Evolutionary conservation across 1,284 basidiomycete genomes (phyloP).

Genomic region (Jaminaea rosea): DNA sequence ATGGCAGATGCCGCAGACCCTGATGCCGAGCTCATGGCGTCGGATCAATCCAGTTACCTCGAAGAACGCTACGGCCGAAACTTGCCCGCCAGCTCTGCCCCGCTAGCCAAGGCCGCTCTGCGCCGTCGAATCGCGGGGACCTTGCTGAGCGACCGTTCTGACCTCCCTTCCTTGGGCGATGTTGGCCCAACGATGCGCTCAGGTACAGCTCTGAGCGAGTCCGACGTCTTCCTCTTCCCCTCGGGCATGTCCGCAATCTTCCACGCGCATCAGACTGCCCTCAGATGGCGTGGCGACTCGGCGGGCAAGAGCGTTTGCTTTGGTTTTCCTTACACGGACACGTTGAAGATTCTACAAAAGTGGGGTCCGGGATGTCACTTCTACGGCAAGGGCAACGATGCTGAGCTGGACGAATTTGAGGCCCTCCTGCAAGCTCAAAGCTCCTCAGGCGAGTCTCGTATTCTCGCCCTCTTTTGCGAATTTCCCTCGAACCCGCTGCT

Average conservation of each 20-base stretch:
- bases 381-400: slow-evolving; percentile 69
- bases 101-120: slow-evolving; percentile 73
- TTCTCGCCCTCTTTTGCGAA: slow-evolving; percentile 60
- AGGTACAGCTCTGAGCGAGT: slow-evolving; percentile 51
- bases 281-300: slow-evolving; percentile 49
- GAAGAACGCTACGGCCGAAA: slow-evolving; percentile 96
- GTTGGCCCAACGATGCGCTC: slow-evolving; percentile 15
- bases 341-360: slow-evolving; percentile 89
- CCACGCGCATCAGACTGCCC: slow-evolving; percentile 69
- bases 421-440: slow-evolving; percentile 52
- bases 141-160: slow-evolving; percentile 48
- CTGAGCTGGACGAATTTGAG: slow-evolving; percentile 68
- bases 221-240: slow-evolving; percentile 79
- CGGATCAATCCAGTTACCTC: slow-evolving; percentile 56
- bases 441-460: slow-evolving; percentile 18
- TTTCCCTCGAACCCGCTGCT: slow-evolving; percentile 92
- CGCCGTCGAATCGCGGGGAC: slow-evolving; percentile 82
- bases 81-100: slow-evolving; percentile 64
- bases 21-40: slow-evolving; percentile 15
- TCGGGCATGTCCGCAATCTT: slow-evolving; percentile 90
- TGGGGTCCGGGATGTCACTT: slow-evolving; percentile 95
- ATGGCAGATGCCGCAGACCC: slow-evolving; percentile 1
- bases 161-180: not conserved
- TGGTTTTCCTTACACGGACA: slow-evolving; percentile 94
- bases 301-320: slow-evolving; percentile 30